Conservation (phyloP, 1,284 basidiomycete genomes). For the Marasmius tenuissimus region DNA sequence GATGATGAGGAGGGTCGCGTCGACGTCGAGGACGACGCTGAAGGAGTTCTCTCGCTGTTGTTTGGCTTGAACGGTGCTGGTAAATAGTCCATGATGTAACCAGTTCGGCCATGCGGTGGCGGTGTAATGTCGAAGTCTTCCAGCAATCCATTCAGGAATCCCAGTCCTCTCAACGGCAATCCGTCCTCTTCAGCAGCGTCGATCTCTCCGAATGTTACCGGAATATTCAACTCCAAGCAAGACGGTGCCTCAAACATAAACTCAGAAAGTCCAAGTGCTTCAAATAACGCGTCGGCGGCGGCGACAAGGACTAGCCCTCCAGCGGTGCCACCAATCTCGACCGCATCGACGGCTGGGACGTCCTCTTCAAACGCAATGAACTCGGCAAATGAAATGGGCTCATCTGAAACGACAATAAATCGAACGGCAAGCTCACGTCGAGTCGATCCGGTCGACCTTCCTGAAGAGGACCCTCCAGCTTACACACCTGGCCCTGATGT, state of each 20-base stretch:
- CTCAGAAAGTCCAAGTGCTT: neutral
- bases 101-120: no score
- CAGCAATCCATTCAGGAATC: constrained; percentile 2
- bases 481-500: constrained; percentile 59
- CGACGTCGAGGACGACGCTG: no score
- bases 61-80: no score
- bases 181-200: neutral
- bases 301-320: neutral
- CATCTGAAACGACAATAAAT: neutral
- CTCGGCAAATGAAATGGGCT: neutral
- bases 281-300: neutral
- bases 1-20: no score
- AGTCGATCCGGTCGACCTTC: constrained; percentile 3
- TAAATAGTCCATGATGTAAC: no score
- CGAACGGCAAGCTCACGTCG: neutral
- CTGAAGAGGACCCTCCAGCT: constrained; percentile 62
- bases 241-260: neutral
- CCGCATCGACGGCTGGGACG: neutral
- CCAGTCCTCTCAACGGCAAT: neutral
- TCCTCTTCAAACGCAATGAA: neutral
- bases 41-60: no score
- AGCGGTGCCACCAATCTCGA: neutral
- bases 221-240: neutral
- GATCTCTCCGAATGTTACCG: neutral
- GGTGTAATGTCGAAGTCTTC: neutral